Conservation (phyloP, 371 early-diverging fungal species). For the Capillidium rhysosporum region DNA sequence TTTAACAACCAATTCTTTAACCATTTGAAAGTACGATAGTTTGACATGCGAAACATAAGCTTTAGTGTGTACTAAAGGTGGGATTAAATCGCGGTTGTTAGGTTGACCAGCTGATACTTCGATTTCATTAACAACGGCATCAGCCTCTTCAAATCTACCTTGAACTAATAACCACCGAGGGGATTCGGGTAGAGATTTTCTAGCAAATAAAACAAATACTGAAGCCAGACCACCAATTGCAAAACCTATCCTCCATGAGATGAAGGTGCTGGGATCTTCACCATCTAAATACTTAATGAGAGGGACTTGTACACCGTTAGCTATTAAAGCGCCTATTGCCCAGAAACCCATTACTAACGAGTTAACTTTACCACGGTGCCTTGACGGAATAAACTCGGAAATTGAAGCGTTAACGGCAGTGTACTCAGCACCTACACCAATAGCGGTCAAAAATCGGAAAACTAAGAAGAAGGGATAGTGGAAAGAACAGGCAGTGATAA, state of each 20-base stretch:
- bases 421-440: conserved; percentile 8
- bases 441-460: conserved; percentile 7
- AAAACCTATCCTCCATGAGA: conserved; percentile 8
- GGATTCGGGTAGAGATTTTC: conserved; percentile 7
- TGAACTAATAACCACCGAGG: conserved; percentile 7
- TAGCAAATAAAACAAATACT: conserved; percentile 2
- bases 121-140: neutral
- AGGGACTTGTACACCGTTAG: neutral
- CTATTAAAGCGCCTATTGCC: conserved; percentile 6
- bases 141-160: conserved; percentile 8
- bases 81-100: neutral
- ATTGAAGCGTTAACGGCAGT: conserved; percentile 6
- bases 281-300: neutral
- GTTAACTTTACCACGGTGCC: conserved; percentile 6
- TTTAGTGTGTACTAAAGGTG: neutral
- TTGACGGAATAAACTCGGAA: conserved; percentile 7
- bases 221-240: conserved; percentile 5
- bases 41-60: neutral
- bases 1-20: neutral
- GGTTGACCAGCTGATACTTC: conserved; percentile 6
- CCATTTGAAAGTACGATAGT: neutral
- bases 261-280: neutral
- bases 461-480: conserved; percentile 6
- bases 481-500: neutral
- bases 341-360: conserved; percentile 7